A percentile compares a stretch with the other conserved stretches of the same genome.
Evolutionary conservation across 2,329 filamentous ascomycete genomes (phyloP).

Genomic region (Lecanicillium sp.): DNA sequence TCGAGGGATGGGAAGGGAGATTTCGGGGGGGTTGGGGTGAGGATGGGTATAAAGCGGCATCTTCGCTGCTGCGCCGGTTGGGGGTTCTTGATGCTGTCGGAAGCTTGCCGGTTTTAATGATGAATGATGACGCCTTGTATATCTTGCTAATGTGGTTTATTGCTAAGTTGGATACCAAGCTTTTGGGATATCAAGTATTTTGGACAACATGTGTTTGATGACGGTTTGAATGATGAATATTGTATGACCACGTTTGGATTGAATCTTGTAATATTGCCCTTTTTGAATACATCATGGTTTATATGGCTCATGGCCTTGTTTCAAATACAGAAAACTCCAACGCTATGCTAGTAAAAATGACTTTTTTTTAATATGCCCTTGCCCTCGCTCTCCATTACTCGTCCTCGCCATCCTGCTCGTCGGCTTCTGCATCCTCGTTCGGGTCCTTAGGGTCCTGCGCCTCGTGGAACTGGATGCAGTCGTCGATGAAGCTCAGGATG

Average conservation of each 20-base stretch:
- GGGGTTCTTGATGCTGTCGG: background rate
- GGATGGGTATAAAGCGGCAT: background rate
- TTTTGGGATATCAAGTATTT: no score
- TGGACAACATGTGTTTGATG: background rate
- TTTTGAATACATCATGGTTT: slow-evolving; percentile 7
- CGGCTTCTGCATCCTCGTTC: slow-evolving; percentile 47
- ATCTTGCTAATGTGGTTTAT: background rate
- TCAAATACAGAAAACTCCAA: slow-evolving; percentile 30
- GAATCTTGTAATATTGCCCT: background rate
- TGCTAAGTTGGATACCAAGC: no score
- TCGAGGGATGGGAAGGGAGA: slow-evolving; percentile 1
- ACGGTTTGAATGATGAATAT: background rate
- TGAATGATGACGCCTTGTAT: background rate
- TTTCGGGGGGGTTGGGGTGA: no score
- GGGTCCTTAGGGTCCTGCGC: slow-evolving; percentile 87
- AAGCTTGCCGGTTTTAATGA: background rate
- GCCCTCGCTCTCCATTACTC: slow-evolving; percentile 13
- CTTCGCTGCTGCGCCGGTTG: background rate
- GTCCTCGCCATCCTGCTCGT: slow-evolving; percentile 34
- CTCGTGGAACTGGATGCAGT: slow-evolving; percentile 89
- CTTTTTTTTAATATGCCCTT: background rate
- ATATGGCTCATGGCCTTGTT: slow-evolving; percentile 1
- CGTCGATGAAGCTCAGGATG: slow-evolving; percentile 87
- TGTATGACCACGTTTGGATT: background rate
- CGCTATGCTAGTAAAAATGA: slow-evolving; percentile 34